Evolutionary conservation across 2,329 filamentous ascomycete species (phyloP).

Genomic region (Colletotrichum simmondsii): DNA sequence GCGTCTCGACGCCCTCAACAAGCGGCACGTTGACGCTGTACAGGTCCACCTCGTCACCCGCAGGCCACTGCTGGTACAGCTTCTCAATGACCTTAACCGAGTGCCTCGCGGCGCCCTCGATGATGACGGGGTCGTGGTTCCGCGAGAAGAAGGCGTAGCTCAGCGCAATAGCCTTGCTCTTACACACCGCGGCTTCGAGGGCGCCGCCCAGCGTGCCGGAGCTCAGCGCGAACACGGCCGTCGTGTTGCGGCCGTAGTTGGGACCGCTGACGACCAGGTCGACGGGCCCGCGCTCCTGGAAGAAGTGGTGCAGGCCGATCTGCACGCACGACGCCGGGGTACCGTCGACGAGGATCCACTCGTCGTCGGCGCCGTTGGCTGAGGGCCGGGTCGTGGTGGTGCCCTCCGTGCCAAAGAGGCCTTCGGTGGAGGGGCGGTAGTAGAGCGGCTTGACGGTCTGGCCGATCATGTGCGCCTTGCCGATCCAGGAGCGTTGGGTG

Average conservation of each 20-base stretch:
- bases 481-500: constrained; percentile 96
- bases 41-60: constrained; percentile 76
- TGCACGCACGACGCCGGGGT: constrained; percentile 85
- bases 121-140: constrained; percentile 85
- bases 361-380: constrained; percentile 66
- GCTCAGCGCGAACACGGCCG: constrained; percentile 80
- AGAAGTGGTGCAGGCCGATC: constrained; percentile 85
- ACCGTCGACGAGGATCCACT: constrained; percentile 85
- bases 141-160: constrained; percentile 90
- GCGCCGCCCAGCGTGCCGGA: constrained; percentile 83
- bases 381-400: constrained; percentile 70
- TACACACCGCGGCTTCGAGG: constrained; percentile 80
- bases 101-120: constrained; percentile 79
- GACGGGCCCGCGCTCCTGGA: constrained; percentile 75
- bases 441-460: constrained; percentile 86
- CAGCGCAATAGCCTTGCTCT: constrained; percentile 79
- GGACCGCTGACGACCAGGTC: constrained; percentile 84
- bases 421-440: constrained; percentile 70
- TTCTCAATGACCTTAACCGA: constrained; percentile 83
- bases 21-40: constrained; percentile 93
- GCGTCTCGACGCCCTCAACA: constrained; percentile 76
- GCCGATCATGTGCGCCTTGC: constrained; percentile 96
- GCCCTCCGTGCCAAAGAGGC: constrained; percentile 64
- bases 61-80: constrained; percentile 78
- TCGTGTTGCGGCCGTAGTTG: constrained; percentile 87